phyloP scores from a whole-genome alignment of 1,284 basidiomycete genomes.

The Heterobasidion parviporum region DNA sequence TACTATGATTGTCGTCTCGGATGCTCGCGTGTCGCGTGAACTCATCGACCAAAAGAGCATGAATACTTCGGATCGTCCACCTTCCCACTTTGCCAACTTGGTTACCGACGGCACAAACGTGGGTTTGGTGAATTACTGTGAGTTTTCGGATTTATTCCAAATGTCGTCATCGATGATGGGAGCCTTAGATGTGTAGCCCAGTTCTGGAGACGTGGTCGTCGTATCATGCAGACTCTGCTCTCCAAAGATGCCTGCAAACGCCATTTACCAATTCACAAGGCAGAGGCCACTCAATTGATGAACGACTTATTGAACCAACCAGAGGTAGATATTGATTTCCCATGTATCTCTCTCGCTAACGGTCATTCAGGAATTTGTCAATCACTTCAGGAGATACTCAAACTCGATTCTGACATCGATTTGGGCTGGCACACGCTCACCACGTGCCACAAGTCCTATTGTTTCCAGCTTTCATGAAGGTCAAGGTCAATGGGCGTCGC shows the following conservation, averaged over 20 bases:
- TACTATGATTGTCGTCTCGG: not conserved
- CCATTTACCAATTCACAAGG: not conserved
- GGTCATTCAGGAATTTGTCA: conserved; percentile 17
- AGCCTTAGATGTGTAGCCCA: not conserved
- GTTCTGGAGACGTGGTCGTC: not conserved
- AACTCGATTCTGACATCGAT: conserved; percentile 21
- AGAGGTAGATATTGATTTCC: not conserved
- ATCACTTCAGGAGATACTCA: conserved; percentile 18
- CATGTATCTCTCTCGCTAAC: not conserved
- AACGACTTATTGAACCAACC: not conserved
- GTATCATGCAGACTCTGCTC: not conserved
- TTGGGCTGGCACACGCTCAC: conserved; percentile 21
- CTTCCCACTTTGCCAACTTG: not conserved
- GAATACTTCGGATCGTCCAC: not conserved
- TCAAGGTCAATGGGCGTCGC: conserved; percentile 18
- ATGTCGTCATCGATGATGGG: too few relatives aligned
- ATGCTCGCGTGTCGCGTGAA: not conserved
- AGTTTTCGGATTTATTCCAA: not conserved
- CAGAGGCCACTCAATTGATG: not conserved
- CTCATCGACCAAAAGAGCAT: not conserved
- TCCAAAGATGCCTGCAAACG: not conserved
- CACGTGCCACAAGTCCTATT: conserved; percentile 17
- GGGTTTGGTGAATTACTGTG: not conserved
- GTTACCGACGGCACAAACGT: not conserved
- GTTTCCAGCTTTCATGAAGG: conserved; percentile 11